Evolutionary conservation across 177 flowering plant species (phyloP), one percentile per base, ranked within the genome.

Genomic region (Vitis hybrid): DNA sequence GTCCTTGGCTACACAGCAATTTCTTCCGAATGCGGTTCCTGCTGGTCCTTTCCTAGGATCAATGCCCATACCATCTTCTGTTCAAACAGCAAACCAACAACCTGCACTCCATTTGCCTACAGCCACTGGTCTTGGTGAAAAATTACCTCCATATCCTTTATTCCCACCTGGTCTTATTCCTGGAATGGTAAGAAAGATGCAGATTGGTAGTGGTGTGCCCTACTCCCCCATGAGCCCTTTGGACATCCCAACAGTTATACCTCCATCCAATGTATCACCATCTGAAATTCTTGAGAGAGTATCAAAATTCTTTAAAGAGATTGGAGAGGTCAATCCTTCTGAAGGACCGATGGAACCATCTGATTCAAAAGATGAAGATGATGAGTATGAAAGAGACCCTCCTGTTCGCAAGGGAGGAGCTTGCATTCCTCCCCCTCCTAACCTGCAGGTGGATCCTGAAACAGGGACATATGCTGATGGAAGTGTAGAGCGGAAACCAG

Each of bases 91-190:
- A 70, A 85, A 71, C 71, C 92, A 77, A 63, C 86, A 53, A 51
- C 68, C 85, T 14, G 60, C 66, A 3, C 72, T 86, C 18, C 76
- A 78, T 76, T 49, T 79, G 74, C 86, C 83, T 51, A 53, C 79
- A 48, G 11, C 85, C 14, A 65, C 79, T 50, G 79, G 49, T 57
- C 51, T 63, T 24, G 87, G 84, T 61, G 98, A 92, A 65, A 91
- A 90, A 70, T 75, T 84, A 20, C 95, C 98, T 2, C 94, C 98
- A 11, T 92, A 93, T 70, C 99, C 99, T 35, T 74, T 96, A 52
- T 96, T 95, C 73, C 98, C 98, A 1, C 99, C 99, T 49, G 99
- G 99, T 35, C 94, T 96, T 55, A 94, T 96, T 59, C 99, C 98
- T 14, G 98, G 98, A 58, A 96, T 96, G 99, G 97, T 96, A 20